Conservation (phyloP, 495 filamentous ascomycete genomes). For the Penicillium subrubescens region DNA sequence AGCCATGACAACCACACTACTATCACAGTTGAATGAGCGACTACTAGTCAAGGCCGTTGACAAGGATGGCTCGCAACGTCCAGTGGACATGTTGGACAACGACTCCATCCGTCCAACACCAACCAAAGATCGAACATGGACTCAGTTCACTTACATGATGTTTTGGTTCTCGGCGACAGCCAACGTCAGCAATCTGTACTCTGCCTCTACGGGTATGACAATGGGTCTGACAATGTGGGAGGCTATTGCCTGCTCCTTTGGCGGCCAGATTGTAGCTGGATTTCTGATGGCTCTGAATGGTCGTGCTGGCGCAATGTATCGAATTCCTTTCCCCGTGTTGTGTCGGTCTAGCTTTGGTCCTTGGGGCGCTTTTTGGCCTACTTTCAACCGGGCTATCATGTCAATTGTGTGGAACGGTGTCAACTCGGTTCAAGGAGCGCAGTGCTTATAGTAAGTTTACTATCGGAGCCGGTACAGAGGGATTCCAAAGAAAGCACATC, state of each 20-base stretch:
- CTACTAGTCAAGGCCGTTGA: conserved; percentile 27
- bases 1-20: background rate
- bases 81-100: conserved; percentile 15
- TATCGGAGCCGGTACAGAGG: too few species aligned
- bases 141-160: conserved; percentile 38
- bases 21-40: conserved; percentile 15
- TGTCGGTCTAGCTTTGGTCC: conserved; percentile 39
- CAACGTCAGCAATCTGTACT: conserved; percentile 34
- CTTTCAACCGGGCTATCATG: conserved; percentile 42
- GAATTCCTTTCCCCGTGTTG: conserved; percentile 40
- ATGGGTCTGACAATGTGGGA: conserved; percentile 44
- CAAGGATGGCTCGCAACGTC: conserved; percentile 21
- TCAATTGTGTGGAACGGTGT: conserved; percentile 45
- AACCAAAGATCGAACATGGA: conserved; percentile 38
- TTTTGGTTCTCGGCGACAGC: conserved; percentile 47
- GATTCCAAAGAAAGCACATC: too few species aligned
- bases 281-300: conserved; percentile 19
- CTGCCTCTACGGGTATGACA: conserved; percentile 33
- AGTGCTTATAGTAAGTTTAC: conserved; percentile 37
- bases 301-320: conserved; percentile 41
- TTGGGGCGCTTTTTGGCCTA: conserved; percentile 42
- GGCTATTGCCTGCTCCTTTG: conserved; percentile 31
- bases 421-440: conserved; percentile 39
- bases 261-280: conserved; percentile 26
- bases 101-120: conserved; percentile 40